Conservation (phyloP, 139 green algal genomes). For the Eudorina sp. region DNA sequence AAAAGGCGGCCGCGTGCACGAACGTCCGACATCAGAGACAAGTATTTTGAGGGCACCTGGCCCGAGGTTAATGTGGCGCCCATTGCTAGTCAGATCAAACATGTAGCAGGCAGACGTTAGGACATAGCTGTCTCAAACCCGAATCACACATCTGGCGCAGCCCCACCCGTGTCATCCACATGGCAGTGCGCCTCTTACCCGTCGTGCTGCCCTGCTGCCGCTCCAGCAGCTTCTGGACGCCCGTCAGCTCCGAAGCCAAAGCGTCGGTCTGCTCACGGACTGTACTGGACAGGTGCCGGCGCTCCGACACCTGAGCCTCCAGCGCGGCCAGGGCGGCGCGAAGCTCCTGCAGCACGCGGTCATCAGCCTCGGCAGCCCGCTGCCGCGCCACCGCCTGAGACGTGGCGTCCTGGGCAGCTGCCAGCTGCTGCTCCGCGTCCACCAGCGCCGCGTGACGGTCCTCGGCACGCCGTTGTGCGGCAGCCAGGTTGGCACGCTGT, state of each 20-base stretch:
- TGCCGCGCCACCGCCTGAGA: neutral
- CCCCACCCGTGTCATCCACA: no score
- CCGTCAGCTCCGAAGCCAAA: slow-evolving; percentile 49
- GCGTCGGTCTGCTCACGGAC: slow-evolving; percentile 64
- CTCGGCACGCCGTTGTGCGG: neutral
- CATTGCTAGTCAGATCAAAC: no score
- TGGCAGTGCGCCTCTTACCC: no score
- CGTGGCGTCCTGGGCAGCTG: no score
- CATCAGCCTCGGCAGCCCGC: neutral
- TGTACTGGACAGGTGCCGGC: slow-evolving; percentile 77
- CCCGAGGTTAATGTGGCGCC: no score
- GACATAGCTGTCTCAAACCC: no score
- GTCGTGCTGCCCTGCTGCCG: neutral
- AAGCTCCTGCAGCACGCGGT: neutral
- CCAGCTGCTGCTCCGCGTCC: neutral
- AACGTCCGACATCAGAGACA: no score
- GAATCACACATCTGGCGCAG: no score
- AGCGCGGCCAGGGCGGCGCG: slow-evolving; percentile 50
- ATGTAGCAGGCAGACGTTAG: no score
- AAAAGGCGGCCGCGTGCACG: no score
- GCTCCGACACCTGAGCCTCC: slow-evolving; percentile 67
- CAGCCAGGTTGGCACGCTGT: neutral
- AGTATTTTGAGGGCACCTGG: no score
- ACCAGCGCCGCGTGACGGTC: neutral
- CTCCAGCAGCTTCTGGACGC: neutral